Evolutionary conservation across 2,329 filamentous ascomycete species (phyloP), one percentile per base, ranked within the genome.

Genomic region (Remersonia thermophila): DNA sequence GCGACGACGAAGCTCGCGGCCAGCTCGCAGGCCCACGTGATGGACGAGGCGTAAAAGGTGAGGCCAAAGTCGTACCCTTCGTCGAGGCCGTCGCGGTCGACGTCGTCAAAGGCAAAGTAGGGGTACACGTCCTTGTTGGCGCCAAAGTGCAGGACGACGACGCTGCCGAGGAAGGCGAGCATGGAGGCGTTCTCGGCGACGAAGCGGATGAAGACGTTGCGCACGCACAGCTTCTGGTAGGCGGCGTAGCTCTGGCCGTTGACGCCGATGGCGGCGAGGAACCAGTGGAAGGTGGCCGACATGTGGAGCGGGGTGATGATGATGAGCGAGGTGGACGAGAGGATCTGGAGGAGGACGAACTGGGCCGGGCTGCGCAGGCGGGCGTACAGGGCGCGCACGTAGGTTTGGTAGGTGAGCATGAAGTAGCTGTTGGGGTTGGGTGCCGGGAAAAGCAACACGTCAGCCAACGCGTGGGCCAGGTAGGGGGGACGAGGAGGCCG

Each of bases 341-440:
- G 61, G 12, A 74, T 56, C 54, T 81, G 77, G 27, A 81, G 71
- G 45, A 71, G 63, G 39, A 80, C 63, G 57, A 81, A 81, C 55
- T 80, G 75, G 27, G 62, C 57, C 1, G 75, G 77, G 5, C 71
- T 76, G 43, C 77, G 74, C 11, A 81, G 67, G 13, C 77, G 73
- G 11, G 77, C 77, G 52, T 81, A 81, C 39, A 81, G 56, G 9
- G 77, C 74, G 35, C 77, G 73, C 10, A 81, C 77, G 55, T 80
- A 81, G 4, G 76, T 80, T 56, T 81, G 76, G 55, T 81, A 81
- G 5, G 77, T 81, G 35, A 80, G 58, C 62, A 73, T 73, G 53
- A 78, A 80, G 55, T 78, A 79, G 32, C 69, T 73, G 45, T 25
- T n/a, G n/a, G n/a, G n/a, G n/a, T n/a, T n/a, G 27, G 23, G 14